Evolutionary conservation across 2,329 filamentous ascomycete species (phyloP).

Genomic region (Alternaria alternata): DNA sequence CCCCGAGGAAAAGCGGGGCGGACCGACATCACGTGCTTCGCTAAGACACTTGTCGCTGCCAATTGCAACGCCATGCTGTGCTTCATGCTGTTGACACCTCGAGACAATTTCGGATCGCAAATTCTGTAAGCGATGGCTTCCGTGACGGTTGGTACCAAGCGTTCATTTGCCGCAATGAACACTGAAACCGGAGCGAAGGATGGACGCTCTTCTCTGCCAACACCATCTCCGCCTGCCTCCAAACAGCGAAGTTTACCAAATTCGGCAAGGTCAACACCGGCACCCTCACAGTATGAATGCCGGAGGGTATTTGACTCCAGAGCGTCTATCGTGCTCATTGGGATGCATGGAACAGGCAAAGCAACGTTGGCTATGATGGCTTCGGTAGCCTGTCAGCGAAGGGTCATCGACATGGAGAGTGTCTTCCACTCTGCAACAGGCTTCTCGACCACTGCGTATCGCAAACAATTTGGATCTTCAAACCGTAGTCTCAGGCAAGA

Average conservation of each 20-base stretch:
- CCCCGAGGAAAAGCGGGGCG: constrained; percentile 10
- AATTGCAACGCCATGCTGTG: constrained; percentile 9
- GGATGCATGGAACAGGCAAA: constrained; percentile 78
- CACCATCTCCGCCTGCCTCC: constrained; percentile 19
- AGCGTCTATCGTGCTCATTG: constrained; percentile 75
- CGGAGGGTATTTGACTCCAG: constrained; percentile 62
- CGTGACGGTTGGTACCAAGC: constrained; percentile 38
- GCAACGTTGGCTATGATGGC: constrained; percentile 78
- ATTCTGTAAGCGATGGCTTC: constrained; percentile 32
- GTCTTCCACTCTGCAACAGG: constrained; percentile 71
- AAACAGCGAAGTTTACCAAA: constrained; percentile 22
- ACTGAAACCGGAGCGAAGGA: constrained; percentile 23
- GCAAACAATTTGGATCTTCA: constrained; percentile 67
- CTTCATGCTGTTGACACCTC: constrained; percentile 11
- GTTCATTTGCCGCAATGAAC: constrained; percentile 37
- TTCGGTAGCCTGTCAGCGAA: constrained; percentile 72
- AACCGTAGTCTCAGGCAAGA: constrained; percentile 71
- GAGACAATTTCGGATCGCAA: constrained; percentile 3
- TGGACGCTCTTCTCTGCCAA: constrained; percentile 21
- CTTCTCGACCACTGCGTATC: constrained; percentile 67
- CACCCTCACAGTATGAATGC: constrained; percentile 31
- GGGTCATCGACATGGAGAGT: constrained; percentile 73
- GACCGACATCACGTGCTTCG: constrained; percentile 15
- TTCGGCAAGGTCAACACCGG: constrained; percentile 33
- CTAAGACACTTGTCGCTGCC: constrained; percentile 7